phyloP scores from a whole-genome alignment of 805 yeast species.

The Barnettozyma sucrosica region DNA sequence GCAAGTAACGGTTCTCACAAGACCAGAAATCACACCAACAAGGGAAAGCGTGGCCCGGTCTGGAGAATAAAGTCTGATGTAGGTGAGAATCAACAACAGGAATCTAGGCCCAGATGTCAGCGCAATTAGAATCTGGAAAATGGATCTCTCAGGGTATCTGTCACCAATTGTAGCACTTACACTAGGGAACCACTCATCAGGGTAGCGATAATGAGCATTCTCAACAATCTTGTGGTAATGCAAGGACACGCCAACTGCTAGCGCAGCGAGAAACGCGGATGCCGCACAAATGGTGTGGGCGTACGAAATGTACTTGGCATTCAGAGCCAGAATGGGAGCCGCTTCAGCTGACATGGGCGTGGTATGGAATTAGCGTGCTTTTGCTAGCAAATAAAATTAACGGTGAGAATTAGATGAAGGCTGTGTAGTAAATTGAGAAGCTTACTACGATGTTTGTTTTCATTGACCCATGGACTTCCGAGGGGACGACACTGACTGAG shows the following conservation, averaged over 20 bases:
- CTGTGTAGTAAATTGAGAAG: neutral
- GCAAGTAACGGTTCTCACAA: conserved; percentile 86
- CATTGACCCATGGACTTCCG: neutral
- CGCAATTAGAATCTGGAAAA: conserved; percentile 89
- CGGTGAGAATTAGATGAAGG: neutral
- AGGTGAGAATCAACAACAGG: conserved; percentile 47
- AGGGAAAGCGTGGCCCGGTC: conserved; percentile 29
- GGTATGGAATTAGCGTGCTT: neutral
- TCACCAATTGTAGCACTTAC: conserved; percentile 98
- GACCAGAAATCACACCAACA: conserved; percentile 54
- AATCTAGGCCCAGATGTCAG: conserved; percentile 92
- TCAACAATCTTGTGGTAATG: conserved; percentile 87
- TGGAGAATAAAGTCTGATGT: conserved; percentile 39
- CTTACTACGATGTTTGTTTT: neutral
- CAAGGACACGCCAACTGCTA: conserved; percentile 63
- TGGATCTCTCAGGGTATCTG: conserved; percentile 89
- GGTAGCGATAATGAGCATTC: conserved; percentile 84
- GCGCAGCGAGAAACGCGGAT: conserved; percentile 70
- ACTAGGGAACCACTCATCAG: conserved; percentile 98
- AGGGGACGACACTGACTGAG: no score
- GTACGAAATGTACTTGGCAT: conserved; percentile 61
- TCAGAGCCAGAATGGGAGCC: conserved; percentile 35
- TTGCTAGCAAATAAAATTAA: neutral
- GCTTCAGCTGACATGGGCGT: conserved; percentile 2
- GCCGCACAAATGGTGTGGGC: conserved; percentile 71